Percentiles rank a stretch among this genome's conserved stretches.
Evolutionary conservation across 108 stramenopile genomes (phyloP).

Genomic region (Discostella pseudostelligera): DNA sequence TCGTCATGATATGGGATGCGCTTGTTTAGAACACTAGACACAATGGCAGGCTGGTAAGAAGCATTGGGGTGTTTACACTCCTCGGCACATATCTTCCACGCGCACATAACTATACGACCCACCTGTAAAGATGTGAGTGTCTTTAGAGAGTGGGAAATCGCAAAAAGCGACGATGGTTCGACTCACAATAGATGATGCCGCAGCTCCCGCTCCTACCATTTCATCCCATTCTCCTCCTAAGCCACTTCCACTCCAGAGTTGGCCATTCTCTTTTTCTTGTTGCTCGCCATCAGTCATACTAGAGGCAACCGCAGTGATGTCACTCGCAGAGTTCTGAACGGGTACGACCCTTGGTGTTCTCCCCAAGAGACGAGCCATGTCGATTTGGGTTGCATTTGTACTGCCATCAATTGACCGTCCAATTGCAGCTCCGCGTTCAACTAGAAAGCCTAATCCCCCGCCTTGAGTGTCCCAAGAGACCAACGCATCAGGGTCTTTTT

Average conservation of each 20-base stretch:
- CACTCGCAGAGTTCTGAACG: conserved; percentile 1
- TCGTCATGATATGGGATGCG: conserved; percentile 81
- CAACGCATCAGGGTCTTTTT: conserved; percentile 81
- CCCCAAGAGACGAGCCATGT: conserved; percentile 81
- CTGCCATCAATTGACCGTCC: conserved; percentile 41
- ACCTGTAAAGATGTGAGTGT: conserved; percentile 45
- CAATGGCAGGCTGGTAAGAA: conserved; percentile 84
- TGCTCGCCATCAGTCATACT: conserved; percentile 15
- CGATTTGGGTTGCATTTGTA: conserved; percentile 43
- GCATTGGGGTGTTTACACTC: conserved; percentile 86
- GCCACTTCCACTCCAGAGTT: conserved; percentile 72
- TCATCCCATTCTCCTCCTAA: conserved; percentile 89
- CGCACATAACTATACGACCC: conserved; percentile 77
- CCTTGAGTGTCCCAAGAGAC: conserved; percentile 89
- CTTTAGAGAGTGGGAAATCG: background rate
- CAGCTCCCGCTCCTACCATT: conserved; percentile 84
- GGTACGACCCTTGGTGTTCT: conserved; percentile 53
- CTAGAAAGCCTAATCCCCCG: conserved; percentile 75
- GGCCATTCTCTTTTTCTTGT: conserved; percentile 30
- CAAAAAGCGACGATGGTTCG: background rate
- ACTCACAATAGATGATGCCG: conserved; percentile 81
- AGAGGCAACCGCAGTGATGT: conserved; percentile 6
- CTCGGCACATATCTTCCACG: conserved; percentile 82
- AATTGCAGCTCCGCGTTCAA: conserved; percentile 66
- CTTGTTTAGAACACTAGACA: conserved; percentile 67